Evolutionary conservation across 805 yeast species (phyloP).

Genomic region (Hemisphaericaspora nanyangensis): DNA sequence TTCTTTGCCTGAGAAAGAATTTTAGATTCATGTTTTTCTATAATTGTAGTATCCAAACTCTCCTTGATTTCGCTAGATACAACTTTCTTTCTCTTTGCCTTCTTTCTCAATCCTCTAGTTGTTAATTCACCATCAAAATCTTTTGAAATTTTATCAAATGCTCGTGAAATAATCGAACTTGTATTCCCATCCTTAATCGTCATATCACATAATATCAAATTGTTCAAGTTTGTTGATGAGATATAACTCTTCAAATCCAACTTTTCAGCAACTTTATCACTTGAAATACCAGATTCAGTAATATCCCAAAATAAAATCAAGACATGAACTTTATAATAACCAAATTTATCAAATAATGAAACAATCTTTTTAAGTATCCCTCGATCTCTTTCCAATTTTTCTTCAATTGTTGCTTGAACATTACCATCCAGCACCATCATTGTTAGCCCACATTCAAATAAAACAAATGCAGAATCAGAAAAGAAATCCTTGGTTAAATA

Average conservation of each 20-base stretch:
- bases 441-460: constrained; percentile 51
- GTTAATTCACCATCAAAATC: constrained; percentile 28
- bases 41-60: neutral
- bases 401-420: constrained; percentile 12
- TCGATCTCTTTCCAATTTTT: constrained; percentile 37
- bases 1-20: constrained; percentile 25
- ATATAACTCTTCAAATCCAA: constrained; percentile 14
- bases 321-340: constrained; percentile 37
- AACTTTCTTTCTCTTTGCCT: constrained; percentile 2
- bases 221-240: constrained; percentile 13
- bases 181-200: constrained; percentile 21
- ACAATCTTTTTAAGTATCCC: constrained; percentile 31
- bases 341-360: constrained; percentile 28
- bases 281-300: constrained; percentile 13
- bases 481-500: constrained; percentile 35
- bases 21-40: constrained; percentile 19
- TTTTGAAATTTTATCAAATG: constrained; percentile 18
- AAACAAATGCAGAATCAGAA: constrained; percentile 36
- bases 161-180: constrained; percentile 19
- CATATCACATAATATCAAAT: constrained; percentile 33
- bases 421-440: constrained; percentile 7
- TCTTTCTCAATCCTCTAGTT: constrained; percentile 23
- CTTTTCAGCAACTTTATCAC: constrained; percentile 11
- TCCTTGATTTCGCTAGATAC: neutral
- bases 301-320: constrained; percentile 43